These are phyloP conservation scores for Codiaeum variegatum DNA, from an alignment of 441 rosid species.

Conservation along the genomic window DNA sequence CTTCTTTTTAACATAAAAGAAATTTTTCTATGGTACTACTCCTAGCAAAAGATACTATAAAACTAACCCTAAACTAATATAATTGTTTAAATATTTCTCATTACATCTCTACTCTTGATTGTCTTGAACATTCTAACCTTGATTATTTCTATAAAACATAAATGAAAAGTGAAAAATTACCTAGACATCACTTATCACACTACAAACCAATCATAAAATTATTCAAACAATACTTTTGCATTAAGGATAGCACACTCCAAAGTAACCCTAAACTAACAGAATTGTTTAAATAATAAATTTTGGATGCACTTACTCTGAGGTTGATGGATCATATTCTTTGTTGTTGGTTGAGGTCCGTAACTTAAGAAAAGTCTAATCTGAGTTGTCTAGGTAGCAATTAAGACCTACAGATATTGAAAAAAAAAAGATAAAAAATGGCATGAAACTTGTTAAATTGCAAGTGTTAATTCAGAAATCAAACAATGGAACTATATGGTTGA, in stretches of 20 bases:
- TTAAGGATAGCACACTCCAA: too few relatives aligned
- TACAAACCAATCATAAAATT: too few relatives aligned
- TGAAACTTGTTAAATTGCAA: background rate
- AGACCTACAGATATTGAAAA: constrained; percentile 27
- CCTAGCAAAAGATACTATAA: too few relatives aligned
- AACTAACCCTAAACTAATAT: too few relatives aligned
- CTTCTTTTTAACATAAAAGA: too few relatives aligned
- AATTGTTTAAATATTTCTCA: too few relatives aligned
- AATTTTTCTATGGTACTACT: too few relatives aligned
- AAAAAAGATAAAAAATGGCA: background rate
- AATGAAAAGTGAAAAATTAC: background rate
- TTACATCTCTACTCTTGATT: constrained; percentile 29
- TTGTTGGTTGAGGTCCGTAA: constrained; percentile 49
- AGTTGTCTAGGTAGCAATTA: constrained; percentile 43
- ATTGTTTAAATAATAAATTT: too few relatives aligned
- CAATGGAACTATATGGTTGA: too few relatives aligned
- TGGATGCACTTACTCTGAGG: constrained; percentile 39
- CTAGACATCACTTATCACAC: background rate
- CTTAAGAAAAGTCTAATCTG: constrained; percentile 30
- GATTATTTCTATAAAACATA: background rate
- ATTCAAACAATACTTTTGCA: too few relatives aligned
- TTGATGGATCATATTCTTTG: constrained; percentile 49
- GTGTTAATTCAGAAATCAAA: background rate
- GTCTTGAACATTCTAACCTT: constrained; percentile 13
- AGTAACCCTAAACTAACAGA: too few relatives aligned